Conservation (phyloP, 495 filamentous ascomycete species). For the Podospora australis region DNA sequence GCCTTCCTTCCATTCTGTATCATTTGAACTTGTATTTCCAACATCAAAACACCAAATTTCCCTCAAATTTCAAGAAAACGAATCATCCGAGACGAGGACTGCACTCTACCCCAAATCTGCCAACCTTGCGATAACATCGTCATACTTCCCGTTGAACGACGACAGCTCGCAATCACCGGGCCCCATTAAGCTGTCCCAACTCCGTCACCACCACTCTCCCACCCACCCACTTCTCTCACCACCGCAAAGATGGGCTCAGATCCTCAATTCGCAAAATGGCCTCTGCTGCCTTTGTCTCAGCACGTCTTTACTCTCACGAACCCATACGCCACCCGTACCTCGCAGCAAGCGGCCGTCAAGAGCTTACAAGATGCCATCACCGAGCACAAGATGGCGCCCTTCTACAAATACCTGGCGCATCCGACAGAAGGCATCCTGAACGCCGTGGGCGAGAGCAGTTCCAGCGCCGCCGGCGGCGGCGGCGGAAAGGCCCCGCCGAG, state of each 20-base stretch:
- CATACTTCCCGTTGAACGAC: background rate
- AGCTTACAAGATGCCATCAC: constrained; percentile 86
- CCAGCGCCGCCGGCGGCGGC: constrained; percentile 36
- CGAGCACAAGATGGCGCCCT: constrained; percentile 92
- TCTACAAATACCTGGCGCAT: constrained; percentile 93
- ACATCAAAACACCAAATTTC: background rate
- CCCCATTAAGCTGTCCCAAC: background rate
- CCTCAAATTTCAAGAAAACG: too few relatives aligned
- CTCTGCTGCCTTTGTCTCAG: constrained; percentile 84
- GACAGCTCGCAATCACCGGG: background rate
- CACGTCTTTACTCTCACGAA: constrained; percentile 97
- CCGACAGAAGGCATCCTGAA: constrained; percentile 90
- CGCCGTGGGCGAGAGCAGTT: constrained; percentile 60
- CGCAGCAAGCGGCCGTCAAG: constrained; percentile 69
- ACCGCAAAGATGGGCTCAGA: constrained; percentile 74
- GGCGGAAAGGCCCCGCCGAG: constrained; percentile 46
- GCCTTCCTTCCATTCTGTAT: constrained; percentile 2
- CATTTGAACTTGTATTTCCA: constrained; percentile 5
- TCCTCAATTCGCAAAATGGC: constrained; percentile 93
- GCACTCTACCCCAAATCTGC: too few relatives aligned
- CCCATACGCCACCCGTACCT: constrained; percentile 60
- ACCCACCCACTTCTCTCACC: constrained; percentile 2
- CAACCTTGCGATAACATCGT: too few relatives aligned
- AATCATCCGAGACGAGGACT: too few relatives aligned
- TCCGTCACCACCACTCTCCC: background rate